A percentile compares a stretch with the other conserved stretches of the same genome.
phyloP scores from a whole-genome alignment of 2,329 filamentous ascomycete species.

The Aspergillus brunneoviolaceus region DNA sequence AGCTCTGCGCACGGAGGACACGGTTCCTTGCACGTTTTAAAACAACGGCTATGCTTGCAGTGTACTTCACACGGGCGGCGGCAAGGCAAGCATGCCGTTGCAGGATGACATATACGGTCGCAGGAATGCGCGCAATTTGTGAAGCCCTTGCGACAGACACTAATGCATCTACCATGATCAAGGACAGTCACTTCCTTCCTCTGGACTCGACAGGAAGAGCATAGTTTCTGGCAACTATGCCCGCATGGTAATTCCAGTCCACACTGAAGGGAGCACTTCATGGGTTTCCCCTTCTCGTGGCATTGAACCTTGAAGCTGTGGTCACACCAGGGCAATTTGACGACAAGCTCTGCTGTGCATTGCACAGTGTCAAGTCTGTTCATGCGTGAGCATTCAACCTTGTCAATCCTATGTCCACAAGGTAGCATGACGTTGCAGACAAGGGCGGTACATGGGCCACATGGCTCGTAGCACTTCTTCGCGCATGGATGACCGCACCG shows the following conservation, averaged over 20 bases:
- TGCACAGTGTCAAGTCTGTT: background rate
- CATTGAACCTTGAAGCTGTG: constrained; percentile 3
- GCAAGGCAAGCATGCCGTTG: constrained; percentile 2
- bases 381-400: constrained; percentile 4
- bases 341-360: background rate
- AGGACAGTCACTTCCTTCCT: background rate
- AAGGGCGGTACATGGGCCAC: constrained; percentile 5
- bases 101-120: background rate
- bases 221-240: constrained; percentile 4
- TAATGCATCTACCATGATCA: constrained; percentile 6
- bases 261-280: constrained; percentile 5
- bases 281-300: background rate
- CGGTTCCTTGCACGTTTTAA: constrained; percentile 15
- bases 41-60: constrained; percentile 12
- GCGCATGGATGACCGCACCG: constrained; percentile 13
- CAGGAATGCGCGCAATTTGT: constrained; percentile 8
- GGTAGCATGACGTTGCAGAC: constrained; percentile 3
- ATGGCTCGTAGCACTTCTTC: constrained; percentile 12
- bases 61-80: constrained; percentile 11
- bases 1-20: constrained; percentile 18
- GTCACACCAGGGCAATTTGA: background rate
- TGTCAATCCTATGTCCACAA: constrained; percentile 9
- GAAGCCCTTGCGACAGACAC: constrained; percentile 1
- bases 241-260: constrained; percentile 1
- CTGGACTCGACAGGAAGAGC: constrained; percentile 1